A percentile compares a stretch with the other conserved stretches of the same genome.
Evolutionary conservation across 73 alveolate species (phyloP).

Genomic region (Diophrys appendiculata): DNA sequence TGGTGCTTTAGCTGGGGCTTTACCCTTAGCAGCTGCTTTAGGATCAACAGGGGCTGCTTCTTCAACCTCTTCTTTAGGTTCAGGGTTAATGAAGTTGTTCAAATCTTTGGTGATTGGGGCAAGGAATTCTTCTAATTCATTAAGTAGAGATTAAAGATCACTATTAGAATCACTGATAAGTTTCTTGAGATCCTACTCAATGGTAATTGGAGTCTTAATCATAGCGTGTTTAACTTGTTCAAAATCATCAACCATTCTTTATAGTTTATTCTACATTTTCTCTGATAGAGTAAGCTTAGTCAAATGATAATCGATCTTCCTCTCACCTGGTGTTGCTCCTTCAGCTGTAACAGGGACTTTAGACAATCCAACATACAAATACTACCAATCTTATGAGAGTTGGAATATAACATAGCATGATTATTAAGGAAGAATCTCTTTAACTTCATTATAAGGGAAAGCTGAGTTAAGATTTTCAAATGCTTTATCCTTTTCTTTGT

Average conservation of each 20-base stretch:
- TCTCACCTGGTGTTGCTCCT: slow-evolving; percentile 49
- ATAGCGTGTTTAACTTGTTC: slow-evolving; percentile 63
- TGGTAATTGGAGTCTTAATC: slow-evolving; percentile 87
- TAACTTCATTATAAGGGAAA: slow-evolving; percentile 63
- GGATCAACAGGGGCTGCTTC: slow-evolving; percentile 21
- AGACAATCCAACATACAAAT: slow-evolving; percentile 79
- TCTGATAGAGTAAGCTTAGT: slow-evolving; percentile 69
- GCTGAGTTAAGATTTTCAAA: slow-evolving; percentile 29
- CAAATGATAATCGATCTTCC: slow-evolving; percentile 72
- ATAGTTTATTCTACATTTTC: slow-evolving; percentile 58
- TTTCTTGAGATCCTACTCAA: slow-evolving; percentile 80
- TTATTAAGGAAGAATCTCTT: slow-evolving; percentile 75
- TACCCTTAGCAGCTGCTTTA: slow-evolving; percentile 58
- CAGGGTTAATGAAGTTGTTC: slow-evolving; percentile 84
- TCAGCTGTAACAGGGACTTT: slow-evolving; percentile 8
- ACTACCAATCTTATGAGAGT: slow-evolving; percentile 76
- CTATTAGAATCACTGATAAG: slow-evolving; percentile 74
- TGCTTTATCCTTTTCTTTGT: slow-evolving; percentile 31
- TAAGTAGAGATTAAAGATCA: slow-evolving; percentile 64
- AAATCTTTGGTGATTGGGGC: slow-evolving; percentile 66
- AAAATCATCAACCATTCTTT: slow-evolving; percentile 69
- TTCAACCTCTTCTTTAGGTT: slow-evolving; percentile 35
- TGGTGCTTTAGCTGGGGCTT: slow-evolving; percentile 65
- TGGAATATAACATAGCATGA: slow-evolving; percentile 77
- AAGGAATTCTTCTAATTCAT: slow-evolving; percentile 72